Percentiles rank a stretch among this genome's conserved stretches.
phyloP scores from a whole-genome alignment of 306 rosid species.

The Lathyrus aphaca region DNA sequence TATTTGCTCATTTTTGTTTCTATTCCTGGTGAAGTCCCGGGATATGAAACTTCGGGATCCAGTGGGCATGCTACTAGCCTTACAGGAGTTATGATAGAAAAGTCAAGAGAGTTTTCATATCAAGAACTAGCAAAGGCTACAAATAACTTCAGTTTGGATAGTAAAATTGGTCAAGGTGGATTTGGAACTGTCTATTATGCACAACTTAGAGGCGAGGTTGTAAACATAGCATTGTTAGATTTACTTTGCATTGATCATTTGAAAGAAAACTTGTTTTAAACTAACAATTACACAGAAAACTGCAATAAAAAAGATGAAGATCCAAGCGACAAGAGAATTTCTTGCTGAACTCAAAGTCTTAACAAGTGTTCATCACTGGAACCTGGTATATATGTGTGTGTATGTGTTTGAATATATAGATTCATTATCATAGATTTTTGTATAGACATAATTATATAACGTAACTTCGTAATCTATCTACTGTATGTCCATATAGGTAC shows the following conservation, averaged over 20 bases:
- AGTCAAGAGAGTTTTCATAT: conserved; percentile 72
- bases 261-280: not conserved
- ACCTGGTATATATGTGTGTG: conserved; percentile 54
- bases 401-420: no score
- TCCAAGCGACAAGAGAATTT: conserved; percentile 81
- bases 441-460: no score
- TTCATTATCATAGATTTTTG: no score
- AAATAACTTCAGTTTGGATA: conserved; percentile 66
- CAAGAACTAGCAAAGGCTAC: conserved; percentile 81
- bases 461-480: no score
- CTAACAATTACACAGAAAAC: conserved; percentile 55
- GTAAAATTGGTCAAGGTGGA: conserved; percentile 83
- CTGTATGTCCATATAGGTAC: conserved; percentile 51
- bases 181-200: conserved; percentile 46
- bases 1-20: no score
- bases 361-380: conserved; percentile 85
- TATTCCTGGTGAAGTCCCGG: no score
- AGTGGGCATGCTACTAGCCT: no score
- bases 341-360: conserved; percentile 79
- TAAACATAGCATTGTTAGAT: not conserved
- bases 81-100: conserved; percentile 58
- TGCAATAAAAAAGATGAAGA: conserved; percentile 55
- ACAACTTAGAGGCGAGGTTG: conserved; percentile 85
- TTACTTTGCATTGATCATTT: not conserved
- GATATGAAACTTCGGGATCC: no score